phyloP scores from a whole-genome alignment of 768 basidiomycete genomes.

The Leccinum uliginosum region DNA sequence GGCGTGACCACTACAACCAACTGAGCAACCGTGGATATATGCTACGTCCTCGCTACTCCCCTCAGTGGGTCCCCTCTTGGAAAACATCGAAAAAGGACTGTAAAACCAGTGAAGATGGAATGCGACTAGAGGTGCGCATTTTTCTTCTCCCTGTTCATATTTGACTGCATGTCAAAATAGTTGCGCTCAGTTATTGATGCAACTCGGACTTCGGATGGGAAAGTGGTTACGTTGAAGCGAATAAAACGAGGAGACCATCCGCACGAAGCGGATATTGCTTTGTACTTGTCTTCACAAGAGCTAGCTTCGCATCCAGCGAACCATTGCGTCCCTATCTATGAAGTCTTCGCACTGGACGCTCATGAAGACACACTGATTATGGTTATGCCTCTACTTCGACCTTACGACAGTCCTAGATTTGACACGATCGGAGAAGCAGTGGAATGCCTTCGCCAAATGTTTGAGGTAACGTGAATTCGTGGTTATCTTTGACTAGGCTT shows the following conservation, averaged over 20 bases:
- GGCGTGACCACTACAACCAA: background rate
- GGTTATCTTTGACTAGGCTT: background rate
- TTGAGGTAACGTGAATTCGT: slow-evolving; percentile 20
- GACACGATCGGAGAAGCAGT: background rate
- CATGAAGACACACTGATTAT: background rate
- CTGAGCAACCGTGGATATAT: background rate
- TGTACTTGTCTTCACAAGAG: too few species aligned
- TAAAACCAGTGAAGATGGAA: background rate
- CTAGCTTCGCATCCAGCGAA: too few species aligned
- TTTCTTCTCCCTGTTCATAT: background rate
- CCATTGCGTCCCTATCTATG: too few species aligned
- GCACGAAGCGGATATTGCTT: too few species aligned
- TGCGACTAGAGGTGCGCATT: background rate
- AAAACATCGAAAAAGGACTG: background rate
- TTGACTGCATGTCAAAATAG: too few species aligned
- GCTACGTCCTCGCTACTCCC: background rate
- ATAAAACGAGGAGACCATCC: too few species aligned
- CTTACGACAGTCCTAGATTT: slow-evolving; percentile 21
- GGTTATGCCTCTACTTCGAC: slow-evolving; percentile 35
- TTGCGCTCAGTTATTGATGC: too few species aligned
- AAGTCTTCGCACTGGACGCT: too few species aligned
- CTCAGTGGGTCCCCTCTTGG: background rate
- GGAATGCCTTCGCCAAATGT: slow-evolving; percentile 28
- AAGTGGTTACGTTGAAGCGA: too few species aligned
- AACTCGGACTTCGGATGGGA: too few species aligned